These are phyloP conservation scores for Globisporangium heterothallicum DNA, from an alignment of 352 stramenopile species.

Conservation along the genomic window DNA sequence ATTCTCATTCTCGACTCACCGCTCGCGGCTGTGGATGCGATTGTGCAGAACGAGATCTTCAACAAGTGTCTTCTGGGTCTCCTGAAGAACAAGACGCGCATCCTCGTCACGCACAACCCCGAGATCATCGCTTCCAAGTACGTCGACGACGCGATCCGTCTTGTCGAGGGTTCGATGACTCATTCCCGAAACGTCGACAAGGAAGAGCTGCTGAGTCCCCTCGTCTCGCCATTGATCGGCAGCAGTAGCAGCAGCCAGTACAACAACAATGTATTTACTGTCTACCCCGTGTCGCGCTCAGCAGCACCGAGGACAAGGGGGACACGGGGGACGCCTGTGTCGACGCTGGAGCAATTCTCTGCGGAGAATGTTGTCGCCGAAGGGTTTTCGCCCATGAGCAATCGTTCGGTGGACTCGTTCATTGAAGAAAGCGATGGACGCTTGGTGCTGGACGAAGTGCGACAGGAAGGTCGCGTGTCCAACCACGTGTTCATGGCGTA, in stretches of 20 bases:
- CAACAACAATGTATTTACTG: too few species aligned
- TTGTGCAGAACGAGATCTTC: constrained; percentile 82
- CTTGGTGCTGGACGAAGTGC: constrained; percentile 29
- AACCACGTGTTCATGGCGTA: constrained; percentile 42
- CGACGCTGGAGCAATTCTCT: constrained; percentile 22
- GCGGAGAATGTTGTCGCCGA: constrained; percentile 20
- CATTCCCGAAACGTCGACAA: constrained; percentile 41
- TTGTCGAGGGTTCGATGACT: constrained; percentile 41
- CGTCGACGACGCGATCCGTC: constrained; percentile 47
- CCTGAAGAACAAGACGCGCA: constrained; percentile 55
- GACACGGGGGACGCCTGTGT: neutral
- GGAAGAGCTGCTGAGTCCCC: constrained; percentile 23
- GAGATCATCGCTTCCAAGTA: constrained; percentile 64
- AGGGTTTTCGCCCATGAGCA: constrained; percentile 30
- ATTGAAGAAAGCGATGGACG: constrained; percentile 20
- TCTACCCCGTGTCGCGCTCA: constrained; percentile 7
- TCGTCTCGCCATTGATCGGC: constrained; percentile 31
- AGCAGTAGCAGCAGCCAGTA: constrained; percentile 4
- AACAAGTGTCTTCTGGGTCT: constrained; percentile 65
- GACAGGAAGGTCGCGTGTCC: constrained; percentile 27
- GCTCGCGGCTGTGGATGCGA: constrained; percentile 40
- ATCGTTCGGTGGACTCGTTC: constrained; percentile 26
- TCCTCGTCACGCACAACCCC: constrained; percentile 64
- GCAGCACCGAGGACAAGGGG: neutral
- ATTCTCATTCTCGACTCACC: constrained; percentile 66